Conservation (phyloP, 2,329 filamentous ascomycete species). For the Westerdykella ornata region DNA sequence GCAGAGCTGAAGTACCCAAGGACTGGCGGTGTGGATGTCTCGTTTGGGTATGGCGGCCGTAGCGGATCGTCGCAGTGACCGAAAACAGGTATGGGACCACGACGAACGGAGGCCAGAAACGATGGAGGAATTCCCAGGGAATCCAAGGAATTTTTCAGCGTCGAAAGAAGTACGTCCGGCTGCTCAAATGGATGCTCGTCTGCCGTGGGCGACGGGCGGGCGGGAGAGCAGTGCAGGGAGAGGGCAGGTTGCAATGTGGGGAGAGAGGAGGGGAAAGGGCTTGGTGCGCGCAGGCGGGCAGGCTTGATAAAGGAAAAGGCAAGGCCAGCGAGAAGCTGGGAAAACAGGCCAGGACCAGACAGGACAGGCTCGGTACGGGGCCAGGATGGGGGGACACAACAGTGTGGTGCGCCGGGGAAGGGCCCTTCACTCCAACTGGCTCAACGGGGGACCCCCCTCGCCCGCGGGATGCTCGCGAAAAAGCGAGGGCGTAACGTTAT, state of each 20-base stretch:
- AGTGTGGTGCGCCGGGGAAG: slow-evolving; percentile 6
- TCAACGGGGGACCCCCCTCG: background rate
- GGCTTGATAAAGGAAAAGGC: background rate
- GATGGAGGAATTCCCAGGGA: background rate
- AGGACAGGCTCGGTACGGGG: too few relatives aligned
- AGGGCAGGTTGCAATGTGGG: slow-evolving; percentile 3
- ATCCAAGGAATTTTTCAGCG: background rate
- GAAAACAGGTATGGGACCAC: background rate
- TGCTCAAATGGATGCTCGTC: background rate
- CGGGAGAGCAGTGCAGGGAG: slow-evolving; percentile 2
- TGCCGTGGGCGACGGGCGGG: slow-evolving; percentile 3
- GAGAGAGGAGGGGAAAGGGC: background rate
- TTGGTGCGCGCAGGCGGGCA: background rate
- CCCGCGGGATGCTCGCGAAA: slow-evolving; percentile 25
- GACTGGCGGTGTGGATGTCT: slow-evolving; percentile 37
- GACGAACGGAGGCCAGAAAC: background rate
- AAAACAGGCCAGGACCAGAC: too few relatives aligned
- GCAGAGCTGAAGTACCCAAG: slow-evolving; percentile 28
- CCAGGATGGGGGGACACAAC: too few relatives aligned
- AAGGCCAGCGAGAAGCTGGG: background rate
- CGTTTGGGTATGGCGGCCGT: slow-evolving; percentile 26
- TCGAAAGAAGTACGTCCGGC: background rate
- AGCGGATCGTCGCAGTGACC: slow-evolving; percentile 2
- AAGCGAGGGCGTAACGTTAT: slow-evolving; percentile 2
- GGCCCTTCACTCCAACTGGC: background rate